Conservation (phyloP, 805 yeast genomes). For the Ogataea wickerhamii region DNA sequence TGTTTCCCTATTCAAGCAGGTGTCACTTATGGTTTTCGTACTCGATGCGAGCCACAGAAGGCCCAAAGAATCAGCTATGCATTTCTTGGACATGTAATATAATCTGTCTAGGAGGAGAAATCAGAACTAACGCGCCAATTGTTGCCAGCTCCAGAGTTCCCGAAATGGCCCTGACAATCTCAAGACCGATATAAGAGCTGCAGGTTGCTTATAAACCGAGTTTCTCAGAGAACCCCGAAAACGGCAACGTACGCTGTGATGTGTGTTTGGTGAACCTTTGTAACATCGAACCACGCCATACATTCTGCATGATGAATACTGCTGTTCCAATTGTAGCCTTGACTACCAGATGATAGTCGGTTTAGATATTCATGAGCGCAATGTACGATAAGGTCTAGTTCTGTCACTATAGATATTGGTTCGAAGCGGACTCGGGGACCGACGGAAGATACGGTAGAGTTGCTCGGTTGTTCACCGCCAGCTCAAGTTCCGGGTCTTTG, state of each 20-base stretch:
- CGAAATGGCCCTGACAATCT: neutral
- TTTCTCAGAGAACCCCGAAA: conserved; percentile 28
- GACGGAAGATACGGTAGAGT: no score
- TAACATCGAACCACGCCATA: conserved; percentile 35
- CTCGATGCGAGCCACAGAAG: no score
- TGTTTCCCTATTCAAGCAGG: no score
- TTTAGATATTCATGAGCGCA: conserved; percentile 52
- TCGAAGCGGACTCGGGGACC: no score
- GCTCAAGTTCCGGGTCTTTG: no score
- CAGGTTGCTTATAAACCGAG: neutral
- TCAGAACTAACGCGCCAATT: conserved; percentile 27
- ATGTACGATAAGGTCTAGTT: conserved; percentile 35
- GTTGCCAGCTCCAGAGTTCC: conserved; percentile 28
- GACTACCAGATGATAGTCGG: conserved; percentile 36
- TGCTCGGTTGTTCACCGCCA: no score
- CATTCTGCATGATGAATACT: conserved; percentile 42
- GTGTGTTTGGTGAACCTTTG: conserved; percentile 43
- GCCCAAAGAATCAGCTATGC: no score
- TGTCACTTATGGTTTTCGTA: no score
- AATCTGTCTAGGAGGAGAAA: conserved; percentile 20
- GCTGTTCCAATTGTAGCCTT: conserved; percentile 38
- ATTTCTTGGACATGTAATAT: no score
- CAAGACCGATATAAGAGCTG: neutral
- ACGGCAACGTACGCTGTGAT: conserved; percentile 28
- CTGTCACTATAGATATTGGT: no score